These are phyloP conservation scores for Fraxinus pennsylvanica DNA, from an alignment of 257 asterid species.

Conservation along the genomic window DNA sequence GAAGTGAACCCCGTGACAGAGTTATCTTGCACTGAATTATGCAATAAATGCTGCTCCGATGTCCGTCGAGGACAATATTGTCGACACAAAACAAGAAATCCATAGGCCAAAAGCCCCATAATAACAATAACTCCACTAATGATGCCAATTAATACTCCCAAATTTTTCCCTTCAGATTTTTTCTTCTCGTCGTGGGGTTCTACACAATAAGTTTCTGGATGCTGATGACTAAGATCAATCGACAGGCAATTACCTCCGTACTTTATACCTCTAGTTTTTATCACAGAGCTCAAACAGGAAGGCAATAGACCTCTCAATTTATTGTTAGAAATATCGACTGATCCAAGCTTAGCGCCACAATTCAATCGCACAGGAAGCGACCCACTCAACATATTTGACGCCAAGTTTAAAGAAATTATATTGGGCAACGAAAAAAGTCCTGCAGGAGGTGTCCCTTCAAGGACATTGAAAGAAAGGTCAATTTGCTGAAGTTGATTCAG, in stretches of 20 bases:
- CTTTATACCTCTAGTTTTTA: conserved; percentile 31
- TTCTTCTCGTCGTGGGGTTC: conserved; percentile 21
- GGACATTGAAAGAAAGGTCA: conserved; percentile 55
- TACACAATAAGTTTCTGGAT: conserved; percentile 44
- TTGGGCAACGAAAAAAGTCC: conserved; percentile 42
- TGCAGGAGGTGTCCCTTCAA: conserved; percentile 35
- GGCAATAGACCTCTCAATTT: conserved; percentile 57
- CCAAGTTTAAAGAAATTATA: conserved; percentile 45
- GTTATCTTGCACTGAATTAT: conserved; percentile 47
- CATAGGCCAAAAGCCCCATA: conserved; percentile 42
- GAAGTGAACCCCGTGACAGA: conserved; percentile 43
- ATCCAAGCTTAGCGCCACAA: conserved; percentile 46
- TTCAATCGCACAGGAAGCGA: conserved; percentile 38
- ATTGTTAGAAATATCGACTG: conserved; percentile 63
- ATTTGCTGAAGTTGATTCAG: conserved; percentile 53
- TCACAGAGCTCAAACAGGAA: conserved; percentile 47
- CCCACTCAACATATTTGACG: conserved; percentile 52
- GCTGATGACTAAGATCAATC: conserved; percentile 45
- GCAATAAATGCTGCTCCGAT: conserved; percentile 61
- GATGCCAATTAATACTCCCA: conserved; percentile 45
- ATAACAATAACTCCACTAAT: conserved; percentile 42
- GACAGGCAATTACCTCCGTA: conserved; percentile 58
- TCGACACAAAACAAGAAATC: conserved; percentile 47
- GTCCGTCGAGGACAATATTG: conserved; percentile 44
- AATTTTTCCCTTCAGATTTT: conserved; percentile 29